Base-by-base conservation (phyloP, 352 stramenopile genomes). In the Phytopythium boreale region DNA sequence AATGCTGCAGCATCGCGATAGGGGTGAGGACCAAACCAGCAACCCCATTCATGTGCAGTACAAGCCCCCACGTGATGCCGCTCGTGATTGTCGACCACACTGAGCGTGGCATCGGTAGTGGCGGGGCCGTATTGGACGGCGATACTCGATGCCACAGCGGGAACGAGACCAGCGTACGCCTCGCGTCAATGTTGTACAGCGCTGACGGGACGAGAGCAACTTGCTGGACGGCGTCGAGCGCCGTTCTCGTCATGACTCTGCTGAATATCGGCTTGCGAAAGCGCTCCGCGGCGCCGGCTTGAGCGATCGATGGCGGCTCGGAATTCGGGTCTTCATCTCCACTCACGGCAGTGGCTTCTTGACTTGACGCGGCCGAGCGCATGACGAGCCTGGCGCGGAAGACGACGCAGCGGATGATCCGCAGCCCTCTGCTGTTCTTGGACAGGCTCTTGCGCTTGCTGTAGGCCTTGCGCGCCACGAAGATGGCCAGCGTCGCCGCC, bases 351-450 rank as follows among this genome's bases (percentile, higher is more conserved):
- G 10, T 17, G 37, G 37, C 37, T 14, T 43, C 37, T 43, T 19
- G 9, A 11, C 37, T 43, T 19, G 20, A 19, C 1, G n/a, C 9
- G 4, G 63, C 36, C 59, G 46, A 46, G 36, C 53, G 65, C 56
- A 82, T 60, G 41, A 73, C 62, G 8, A 81, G 57, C 37, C 69
- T 69, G 6, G 67, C 65, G 26, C 65, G 69, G 55, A 72, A 72
- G 14, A 82, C 60, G 9, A 78, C 61, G 51, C 72, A 83, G 14
- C 72, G 66, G 24, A 83, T 69, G 36, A 69, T 70, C 24, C 73
- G 74, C 24, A 65, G 62, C 43, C 64, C 66, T 7, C 64, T 64
- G 41, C 61, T 71, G 29, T 67, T 62, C 14, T 49, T 56, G 29
- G 56, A 36, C 15, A 83, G 59, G 37, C 80, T 26, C 17, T 78